Percentiles rank a stretch among this genome's conserved stretches.
Conservation (phyloP, 169 alveolate genomes). For the Plasmodium gaboni region DNA sequence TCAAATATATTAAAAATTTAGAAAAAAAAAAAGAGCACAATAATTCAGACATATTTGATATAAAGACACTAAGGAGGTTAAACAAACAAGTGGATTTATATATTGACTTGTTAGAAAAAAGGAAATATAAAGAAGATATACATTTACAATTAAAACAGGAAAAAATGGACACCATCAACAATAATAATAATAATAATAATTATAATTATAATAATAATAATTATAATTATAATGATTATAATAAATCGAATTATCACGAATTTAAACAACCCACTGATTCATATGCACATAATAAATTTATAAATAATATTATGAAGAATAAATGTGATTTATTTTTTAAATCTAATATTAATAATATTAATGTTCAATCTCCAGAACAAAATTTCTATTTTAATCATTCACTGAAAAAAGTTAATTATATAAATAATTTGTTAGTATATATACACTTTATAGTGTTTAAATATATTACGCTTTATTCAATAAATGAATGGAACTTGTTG, state of each 20-base stretch:
- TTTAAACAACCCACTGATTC: background rate
- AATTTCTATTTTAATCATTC: slow-evolving; percentile 39
- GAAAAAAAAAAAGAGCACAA: slow-evolving; percentile 46
- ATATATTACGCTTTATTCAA: slow-evolving; percentile 41
- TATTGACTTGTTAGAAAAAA: slow-evolving; percentile 29
- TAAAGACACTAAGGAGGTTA: slow-evolving; percentile 2
- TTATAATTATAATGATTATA: too few species aligned
- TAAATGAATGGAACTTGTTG: slow-evolving; percentile 49
- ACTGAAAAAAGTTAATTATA: slow-evolving; percentile 37
- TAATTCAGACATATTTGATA: slow-evolving; percentile 32
- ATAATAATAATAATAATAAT: background rate
- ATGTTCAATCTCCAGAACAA: background rate
- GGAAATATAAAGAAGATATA: slow-evolving; percentile 53
- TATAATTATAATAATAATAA: background rate
- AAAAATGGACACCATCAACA: background rate
- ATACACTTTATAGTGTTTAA: slow-evolving; percentile 39
- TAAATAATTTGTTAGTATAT: slow-evolving; percentile 52
- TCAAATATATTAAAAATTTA: slow-evolving; percentile 44
- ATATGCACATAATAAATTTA: slow-evolving; percentile 17
- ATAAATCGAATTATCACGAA: too few species aligned
- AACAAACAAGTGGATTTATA: slow-evolving; percentile 62
- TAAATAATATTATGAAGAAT: slow-evolving; percentile 28
- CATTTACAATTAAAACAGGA: background rate
- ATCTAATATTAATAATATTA: background rate
- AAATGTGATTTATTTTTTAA: slow-evolving; percentile 24